Evolutionary conservation across 805 yeast species (phyloP).

Genomic region (Saturnispora gosingensis): DNA sequence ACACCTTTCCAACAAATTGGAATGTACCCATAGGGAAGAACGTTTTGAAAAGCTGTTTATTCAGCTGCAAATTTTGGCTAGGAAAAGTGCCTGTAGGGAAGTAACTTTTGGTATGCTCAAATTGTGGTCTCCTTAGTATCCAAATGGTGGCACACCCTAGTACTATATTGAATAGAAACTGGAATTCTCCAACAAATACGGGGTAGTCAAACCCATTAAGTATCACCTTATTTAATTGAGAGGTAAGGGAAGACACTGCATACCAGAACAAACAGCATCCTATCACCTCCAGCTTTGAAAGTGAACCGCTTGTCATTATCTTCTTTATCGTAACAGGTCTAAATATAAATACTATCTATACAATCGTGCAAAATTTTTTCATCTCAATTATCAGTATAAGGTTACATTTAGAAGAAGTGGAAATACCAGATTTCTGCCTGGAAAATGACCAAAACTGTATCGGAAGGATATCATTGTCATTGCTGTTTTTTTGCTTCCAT

Average conservation of each 20-base stretch:
- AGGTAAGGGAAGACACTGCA: constrained; percentile 49
- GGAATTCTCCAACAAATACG: constrained; percentile 54
- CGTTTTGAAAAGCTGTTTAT: constrained; percentile 34
- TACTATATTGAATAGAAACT: constrained; percentile 43
- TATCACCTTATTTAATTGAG: constrained; percentile 53
- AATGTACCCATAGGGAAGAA: constrained; percentile 57
- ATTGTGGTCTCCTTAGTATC: constrained; percentile 10
- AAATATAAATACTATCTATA: not conserved
- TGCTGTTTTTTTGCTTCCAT: not conserved
- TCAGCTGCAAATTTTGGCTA: constrained; percentile 19
- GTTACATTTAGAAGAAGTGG: too few species aligned
- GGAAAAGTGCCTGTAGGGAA: constrained; percentile 56
- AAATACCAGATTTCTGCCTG: too few species aligned
- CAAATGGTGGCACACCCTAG: constrained; percentile 16
- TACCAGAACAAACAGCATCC: constrained; percentile 41
- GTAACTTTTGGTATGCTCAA: not conserved
- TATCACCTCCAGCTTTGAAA: constrained; percentile 1
- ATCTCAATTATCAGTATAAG: not conserved
- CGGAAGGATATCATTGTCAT: not conserved
- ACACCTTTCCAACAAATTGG: constrained; percentile 56
- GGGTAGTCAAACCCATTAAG: constrained; percentile 51
- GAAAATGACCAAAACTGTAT: too few species aligned
- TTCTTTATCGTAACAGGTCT: not conserved
- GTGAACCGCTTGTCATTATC: not conserved
- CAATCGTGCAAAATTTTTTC: not conserved